Evolutionary conservation across 2,329 filamentous ascomycete species (phyloP).

Genomic region (Ophiostoma sp.): DNA sequence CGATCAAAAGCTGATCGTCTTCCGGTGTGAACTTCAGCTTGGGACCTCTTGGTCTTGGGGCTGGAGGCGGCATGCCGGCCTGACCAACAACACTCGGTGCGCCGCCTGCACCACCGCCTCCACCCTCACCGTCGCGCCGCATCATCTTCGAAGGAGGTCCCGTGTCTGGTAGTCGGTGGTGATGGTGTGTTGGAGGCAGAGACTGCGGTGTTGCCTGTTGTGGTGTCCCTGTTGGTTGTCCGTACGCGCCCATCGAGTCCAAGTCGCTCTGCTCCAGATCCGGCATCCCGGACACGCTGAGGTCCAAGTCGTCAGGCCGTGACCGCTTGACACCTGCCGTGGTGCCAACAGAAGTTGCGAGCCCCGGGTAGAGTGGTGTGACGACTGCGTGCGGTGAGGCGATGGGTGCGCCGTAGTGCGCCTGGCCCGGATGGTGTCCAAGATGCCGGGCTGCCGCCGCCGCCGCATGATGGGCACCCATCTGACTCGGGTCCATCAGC

Average conservation of each 20-base stretch:
- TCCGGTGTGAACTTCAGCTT: constrained; percentile 94
- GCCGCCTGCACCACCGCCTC: constrained; percentile 44
- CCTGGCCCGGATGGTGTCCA: constrained; percentile 50
- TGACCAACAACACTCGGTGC: constrained; percentile 85
- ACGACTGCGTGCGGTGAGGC: constrained; percentile 50
- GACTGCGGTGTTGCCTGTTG: constrained; percentile 33
- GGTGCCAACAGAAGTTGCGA: constrained; percentile 34
- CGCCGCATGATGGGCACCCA: constrained; percentile 50
- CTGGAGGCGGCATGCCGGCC: constrained; percentile 82
- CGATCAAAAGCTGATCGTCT: constrained; percentile 83
- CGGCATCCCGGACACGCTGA: constrained; percentile 52
- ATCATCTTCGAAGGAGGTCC: constrained; percentile 67
- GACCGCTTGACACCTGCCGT: constrained; percentile 49
- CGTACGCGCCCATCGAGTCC: constrained; percentile 52
- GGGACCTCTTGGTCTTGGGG: constrained; percentile 76
- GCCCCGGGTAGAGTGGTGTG: constrained; percentile 54
- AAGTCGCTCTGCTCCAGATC: constrained; percentile 58
- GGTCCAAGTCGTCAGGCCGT: constrained; percentile 60
- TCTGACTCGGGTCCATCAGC: constrained; percentile 57
- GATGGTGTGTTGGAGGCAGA: constrained; percentile 64
- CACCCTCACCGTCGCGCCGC: constrained; percentile 54
- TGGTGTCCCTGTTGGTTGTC: constrained; percentile 43
- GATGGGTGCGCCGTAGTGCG: constrained; percentile 53
- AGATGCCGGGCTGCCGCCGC: constrained; percentile 43
- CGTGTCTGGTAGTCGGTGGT: constrained; percentile 75